Evolutionary conservation across 108 stramenopile species (phyloP).

Genomic region (Nitzschia sp.): DNA sequence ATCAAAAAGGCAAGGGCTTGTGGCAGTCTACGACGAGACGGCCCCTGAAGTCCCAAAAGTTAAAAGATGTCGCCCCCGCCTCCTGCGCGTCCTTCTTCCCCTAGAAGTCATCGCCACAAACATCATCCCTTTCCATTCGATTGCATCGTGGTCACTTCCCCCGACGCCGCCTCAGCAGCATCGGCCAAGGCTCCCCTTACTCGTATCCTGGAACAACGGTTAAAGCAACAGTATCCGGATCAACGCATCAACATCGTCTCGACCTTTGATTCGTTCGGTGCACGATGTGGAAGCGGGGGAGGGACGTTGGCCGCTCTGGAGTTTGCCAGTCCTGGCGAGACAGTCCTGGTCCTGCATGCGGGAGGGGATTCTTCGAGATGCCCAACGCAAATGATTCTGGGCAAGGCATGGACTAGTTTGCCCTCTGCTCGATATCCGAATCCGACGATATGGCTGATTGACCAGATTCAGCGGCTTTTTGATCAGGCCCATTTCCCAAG

Average conservation of each 20-base stretch:
- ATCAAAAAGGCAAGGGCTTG: too few species aligned
- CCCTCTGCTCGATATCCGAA: constrained; percentile 42
- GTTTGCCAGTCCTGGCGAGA: constrained; percentile 24
- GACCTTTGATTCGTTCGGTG: constrained; percentile 69
- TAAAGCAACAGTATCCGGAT: neutral
- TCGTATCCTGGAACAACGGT: constrained; percentile 1
- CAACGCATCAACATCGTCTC: constrained; percentile 41
- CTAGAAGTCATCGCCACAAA: neutral
- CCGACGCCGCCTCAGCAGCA: constrained; percentile 48
- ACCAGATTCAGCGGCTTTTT: constrained; percentile 43
- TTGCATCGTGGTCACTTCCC: constrained; percentile 59
- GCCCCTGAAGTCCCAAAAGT: too few species aligned
- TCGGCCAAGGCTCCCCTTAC: constrained; percentile 19
- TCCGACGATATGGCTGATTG: constrained; percentile 60
- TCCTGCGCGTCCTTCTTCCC: neutral
- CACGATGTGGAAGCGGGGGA: constrained; percentile 74
- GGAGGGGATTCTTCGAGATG: constrained; percentile 83
- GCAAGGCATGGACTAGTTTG: constrained; percentile 81
- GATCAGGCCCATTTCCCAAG: constrained; percentile 36
- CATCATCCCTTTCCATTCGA: constrained; percentile 49
- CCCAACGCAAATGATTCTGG: constrained; percentile 78
- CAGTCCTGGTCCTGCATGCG: constrained; percentile 57
- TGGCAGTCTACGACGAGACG: too few species aligned
- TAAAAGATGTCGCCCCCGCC: too few species aligned
- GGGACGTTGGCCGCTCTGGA: constrained; percentile 77